Evolutionary conservation across 805 yeast species (phyloP), one percentile per base, ranked within the genome.

Genomic region (Schwanniomyces yamadae): DNA sequence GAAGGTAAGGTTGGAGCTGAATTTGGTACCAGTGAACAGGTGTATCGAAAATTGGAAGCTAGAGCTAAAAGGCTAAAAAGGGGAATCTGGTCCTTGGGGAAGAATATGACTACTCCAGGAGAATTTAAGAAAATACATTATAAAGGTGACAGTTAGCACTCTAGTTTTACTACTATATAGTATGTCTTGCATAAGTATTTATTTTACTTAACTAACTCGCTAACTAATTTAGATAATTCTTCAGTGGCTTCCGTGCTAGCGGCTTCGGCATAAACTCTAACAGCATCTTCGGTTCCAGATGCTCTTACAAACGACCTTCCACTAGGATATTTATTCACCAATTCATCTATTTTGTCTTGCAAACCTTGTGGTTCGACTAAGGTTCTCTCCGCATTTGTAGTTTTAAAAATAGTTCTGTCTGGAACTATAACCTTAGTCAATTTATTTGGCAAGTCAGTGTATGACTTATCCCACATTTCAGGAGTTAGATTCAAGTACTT

Each of bases 271-370:
- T 93, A 93, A 5, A 93, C 87, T 49, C 99, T 77, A 1, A 93
- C 97, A 0, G 96, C 98, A 59, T 93, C 95, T 59, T 93, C 99
- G 1, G 99, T 93, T 10, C 99, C 99, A 41, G 95, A 84, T 7
- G 99, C 98, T 49, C 99, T 78, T 3, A 91, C 98, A 61, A 93
- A 93, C 2, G 95, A 82, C 53, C 99, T 76, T 2, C 91, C 97
- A 12, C 61, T 53, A 0, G 63, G 48, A 44, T 69, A 80, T 47
- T 75, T 62, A 7, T 63, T 53, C 13, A 91, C 91, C 19, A 75
- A 55, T 4, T 50, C 68, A 55, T 93, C 93, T 37, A 93, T 87
- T 43, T 75, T 59, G 1, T 42, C 66, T 62, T 93, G 99, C 41
- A 93, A 59, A 0, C 91, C 96, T 2, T 42, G 63, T 4, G 99